A percentile compares a stretch with the other conserved stretches of the same genome.
Conservation (phyloP, 2,329 filamentous ascomycete genomes). For the Ophiostoma sp. region DNA sequence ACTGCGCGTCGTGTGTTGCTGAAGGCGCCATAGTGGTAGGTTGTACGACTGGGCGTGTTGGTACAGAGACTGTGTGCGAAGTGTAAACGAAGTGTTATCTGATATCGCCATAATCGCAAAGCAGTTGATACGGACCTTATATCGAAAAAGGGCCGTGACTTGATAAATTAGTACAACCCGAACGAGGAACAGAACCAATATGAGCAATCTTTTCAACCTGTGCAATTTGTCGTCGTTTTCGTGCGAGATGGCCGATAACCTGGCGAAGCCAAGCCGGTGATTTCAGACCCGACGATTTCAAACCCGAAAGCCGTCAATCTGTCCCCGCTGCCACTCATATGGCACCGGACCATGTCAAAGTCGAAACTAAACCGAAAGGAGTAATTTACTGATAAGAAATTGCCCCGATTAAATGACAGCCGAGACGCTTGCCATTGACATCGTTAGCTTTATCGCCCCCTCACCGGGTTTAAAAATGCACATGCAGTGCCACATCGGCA, state of each 20-base stretch:
- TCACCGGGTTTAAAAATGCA: not conserved
- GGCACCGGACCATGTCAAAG: not conserved
- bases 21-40: not conserved
- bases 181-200: not conserved
- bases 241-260: not conserved
- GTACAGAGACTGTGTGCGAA: not conserved
- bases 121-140: not conserved
- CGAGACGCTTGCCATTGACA: not conserved
- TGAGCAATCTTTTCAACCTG: not conserved
- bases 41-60: not conserved
- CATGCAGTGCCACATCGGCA: not conserved
- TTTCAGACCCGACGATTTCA: not conserved
- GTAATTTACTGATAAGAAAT: not conserved
- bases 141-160: not conserved
- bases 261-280: too few relatives aligned
- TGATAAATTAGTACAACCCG: not conserved
- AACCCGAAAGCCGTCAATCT: constrained; percentile 11
- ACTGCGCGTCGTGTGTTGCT: not conserved
- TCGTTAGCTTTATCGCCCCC: constrained; percentile 3
- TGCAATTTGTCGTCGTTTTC: not conserved
- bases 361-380: not conserved
- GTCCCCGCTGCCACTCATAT: not conserved
- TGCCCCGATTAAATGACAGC: not conserved
- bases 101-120: not conserved
- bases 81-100: not conserved